A percentile compares a stretch with the other conserved stretches of the same genome.
Evolutionary conservation across 2,329 filamentous ascomycete species (phyloP).

Genomic region (Penicillium olsonii): DNA sequence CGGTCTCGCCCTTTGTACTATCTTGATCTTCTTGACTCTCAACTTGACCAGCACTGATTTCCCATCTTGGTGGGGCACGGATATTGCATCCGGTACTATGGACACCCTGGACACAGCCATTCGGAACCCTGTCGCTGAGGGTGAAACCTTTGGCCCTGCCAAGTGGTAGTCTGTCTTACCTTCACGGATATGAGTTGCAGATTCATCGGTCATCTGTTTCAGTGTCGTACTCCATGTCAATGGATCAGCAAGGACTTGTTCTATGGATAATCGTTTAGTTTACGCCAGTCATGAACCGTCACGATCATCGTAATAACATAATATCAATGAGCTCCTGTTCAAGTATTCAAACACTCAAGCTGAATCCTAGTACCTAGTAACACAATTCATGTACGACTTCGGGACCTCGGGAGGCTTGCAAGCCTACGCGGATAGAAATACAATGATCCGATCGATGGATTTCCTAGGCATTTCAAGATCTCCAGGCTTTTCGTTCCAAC

Average conservation of each 20-base stretch:
- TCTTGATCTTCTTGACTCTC: constrained; percentile 70
- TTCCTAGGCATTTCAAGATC: too few relatives aligned
- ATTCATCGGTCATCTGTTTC: too few relatives aligned
- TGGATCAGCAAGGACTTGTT: too few relatives aligned
- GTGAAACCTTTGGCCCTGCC: constrained; percentile 63
- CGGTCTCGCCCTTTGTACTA: constrained; percentile 65
- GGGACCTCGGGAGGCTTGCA: too few relatives aligned
- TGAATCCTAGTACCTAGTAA: too few relatives aligned
- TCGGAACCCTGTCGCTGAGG: constrained; percentile 54
- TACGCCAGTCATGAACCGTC: constrained; percentile 3
- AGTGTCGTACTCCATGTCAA: too few relatives aligned
- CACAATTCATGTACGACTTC: too few relatives aligned
- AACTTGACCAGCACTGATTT: constrained; percentile 59
- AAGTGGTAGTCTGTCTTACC: constrained; percentile 19
- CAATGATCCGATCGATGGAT: too few relatives aligned
- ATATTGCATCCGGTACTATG: constrained; percentile 60
- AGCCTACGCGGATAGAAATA: too few relatives aligned
- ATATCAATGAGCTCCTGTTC: not conserved
- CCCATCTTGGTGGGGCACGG: constrained; percentile 70
- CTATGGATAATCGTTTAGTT: not conserved
- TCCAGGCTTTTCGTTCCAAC: too few relatives aligned
- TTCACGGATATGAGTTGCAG: too few relatives aligned
- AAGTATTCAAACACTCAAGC: too few relatives aligned
- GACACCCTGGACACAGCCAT: constrained; percentile 63
- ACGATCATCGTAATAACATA: not conserved